A percentile compares a stretch with the other conserved stretches of the same genome.
phyloP scores from a whole-genome alignment of 1,139 yeast species.

The Saccharomyces hybrid region DNA sequence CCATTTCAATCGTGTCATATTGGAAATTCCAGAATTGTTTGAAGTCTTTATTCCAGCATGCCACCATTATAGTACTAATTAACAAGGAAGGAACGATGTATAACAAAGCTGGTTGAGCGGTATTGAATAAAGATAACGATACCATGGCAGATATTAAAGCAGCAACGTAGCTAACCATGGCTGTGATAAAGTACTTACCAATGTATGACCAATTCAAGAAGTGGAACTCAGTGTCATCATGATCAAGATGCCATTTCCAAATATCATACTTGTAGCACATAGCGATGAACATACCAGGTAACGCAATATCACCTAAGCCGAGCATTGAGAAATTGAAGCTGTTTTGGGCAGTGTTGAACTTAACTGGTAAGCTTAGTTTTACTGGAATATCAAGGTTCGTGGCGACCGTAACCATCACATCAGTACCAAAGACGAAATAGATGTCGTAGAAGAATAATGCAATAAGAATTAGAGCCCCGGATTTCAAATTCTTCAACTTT shows the following conservation, averaged over 20 bases:
- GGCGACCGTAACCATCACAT: slow-evolving; percentile 59
- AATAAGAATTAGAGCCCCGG: slow-evolving; percentile 40
- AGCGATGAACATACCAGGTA: slow-evolving; percentile 24
- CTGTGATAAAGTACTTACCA: slow-evolving; percentile 17
- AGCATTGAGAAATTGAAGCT: slow-evolving; percentile 31
- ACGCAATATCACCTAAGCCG: slow-evolving; percentile 43
- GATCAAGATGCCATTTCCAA: slow-evolving; percentile 21
- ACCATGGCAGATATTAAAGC: slow-evolving; percentile 41
- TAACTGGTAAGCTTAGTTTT: slow-evolving; percentile 19
- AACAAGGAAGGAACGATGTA: slow-evolving; percentile 52
- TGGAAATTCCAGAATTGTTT: slow-evolving; percentile 35
- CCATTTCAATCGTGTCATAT: slow-evolving; percentile 18
- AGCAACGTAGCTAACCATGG: slow-evolving; percentile 33
- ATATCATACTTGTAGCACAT: slow-evolving; percentile 25
- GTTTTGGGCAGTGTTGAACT: slow-evolving; percentile 6
- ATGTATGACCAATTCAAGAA: slow-evolving; percentile 16
- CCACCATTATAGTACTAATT: slow-evolving; percentile 32
- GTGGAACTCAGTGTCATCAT: slow-evolving; percentile 21
- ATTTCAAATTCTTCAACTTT: slow-evolving; percentile 38
- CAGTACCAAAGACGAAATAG: slow-evolving; percentile 58
- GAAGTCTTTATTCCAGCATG: slow-evolving; percentile 38
- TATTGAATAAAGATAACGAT: slow-evolving; percentile 35
- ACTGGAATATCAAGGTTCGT: slow-evolving; percentile 46
- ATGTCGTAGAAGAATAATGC: slow-evolving; percentile 56
- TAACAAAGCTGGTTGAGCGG: slow-evolving; percentile 62